Conservation (phyloP, 2,329 filamentous ascomycete genomes). For the Tolypocladium ophioglossoides region DNA sequence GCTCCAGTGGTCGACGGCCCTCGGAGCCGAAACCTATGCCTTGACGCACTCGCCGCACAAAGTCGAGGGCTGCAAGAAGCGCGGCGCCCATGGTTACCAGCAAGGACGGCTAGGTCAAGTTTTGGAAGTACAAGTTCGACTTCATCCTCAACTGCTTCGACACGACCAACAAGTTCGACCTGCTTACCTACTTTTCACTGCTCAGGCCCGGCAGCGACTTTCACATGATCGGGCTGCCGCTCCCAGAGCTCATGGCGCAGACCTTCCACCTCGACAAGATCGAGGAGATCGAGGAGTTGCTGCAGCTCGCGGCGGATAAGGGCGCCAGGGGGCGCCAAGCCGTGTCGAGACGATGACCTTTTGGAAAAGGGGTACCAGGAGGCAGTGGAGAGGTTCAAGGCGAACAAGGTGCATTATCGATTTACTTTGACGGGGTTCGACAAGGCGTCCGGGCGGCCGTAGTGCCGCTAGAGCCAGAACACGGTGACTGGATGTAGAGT, state of each 20-base stretch:
- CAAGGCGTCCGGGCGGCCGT: conserved; percentile 40
- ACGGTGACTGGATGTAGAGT: background rate
- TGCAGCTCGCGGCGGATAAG: conserved; percentile 45
- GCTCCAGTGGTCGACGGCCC: conserved; percentile 57
- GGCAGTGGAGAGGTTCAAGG: conserved; percentile 58
- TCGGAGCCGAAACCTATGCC: conserved; percentile 56
- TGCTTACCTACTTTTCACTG: conserved; percentile 38
- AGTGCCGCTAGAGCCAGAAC: background rate
- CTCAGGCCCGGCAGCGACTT: conserved; percentile 43
- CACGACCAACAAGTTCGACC: conserved; percentile 41
- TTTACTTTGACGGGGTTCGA: conserved; percentile 61
- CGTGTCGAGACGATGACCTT: too few relatives aligned
- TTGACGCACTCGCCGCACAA: conserved; percentile 52
- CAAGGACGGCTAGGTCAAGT: conserved; percentile 46
- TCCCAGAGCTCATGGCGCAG: conserved; percentile 30
- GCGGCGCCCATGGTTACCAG: conserved; percentile 48
- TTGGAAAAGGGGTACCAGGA: conserved; percentile 58
- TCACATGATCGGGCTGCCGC: conserved; percentile 46
- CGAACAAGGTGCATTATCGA: conserved; percentile 61
- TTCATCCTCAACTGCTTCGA: conserved; percentile 41
- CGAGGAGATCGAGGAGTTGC: conserved; percentile 47
- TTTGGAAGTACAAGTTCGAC: conserved; percentile 39
- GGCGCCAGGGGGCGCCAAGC: too few relatives aligned
- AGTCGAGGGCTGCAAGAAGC: conserved; percentile 45
- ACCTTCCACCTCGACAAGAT: conserved; percentile 49